Evolutionary conservation across 1,139 yeast species (phyloP), one percentile per base, ranked within the genome.

Genomic region (Blastobotrys proliferans): DNA sequence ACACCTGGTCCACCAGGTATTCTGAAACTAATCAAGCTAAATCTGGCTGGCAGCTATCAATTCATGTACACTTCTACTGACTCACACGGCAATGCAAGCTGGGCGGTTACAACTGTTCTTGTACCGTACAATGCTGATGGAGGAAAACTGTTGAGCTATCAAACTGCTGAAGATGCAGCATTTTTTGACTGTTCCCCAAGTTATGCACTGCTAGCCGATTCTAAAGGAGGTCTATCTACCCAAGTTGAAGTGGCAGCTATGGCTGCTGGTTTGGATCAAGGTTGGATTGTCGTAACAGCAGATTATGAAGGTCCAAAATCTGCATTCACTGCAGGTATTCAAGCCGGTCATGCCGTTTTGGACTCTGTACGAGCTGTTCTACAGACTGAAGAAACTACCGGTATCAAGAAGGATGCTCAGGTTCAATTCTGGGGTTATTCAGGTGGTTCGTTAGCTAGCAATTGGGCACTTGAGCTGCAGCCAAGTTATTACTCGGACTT

Each of bases 391-490:
- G 36, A 44, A 21, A 31, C 43, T 31, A 43, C 47, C 17, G 55
- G 56, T 4, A 44, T 55, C 17, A 30, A 43, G 4, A 10, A 43
- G 9, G 43, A 52, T 22, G 47, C 53, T 6, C 39, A 40, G 19
- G 46, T 46, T 21, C 53, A 48, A 14, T 30, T 49, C 36, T 49
- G 50, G 56, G 66, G 66, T 6, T 61, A 58, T 50, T 58, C 63
- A n/a, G 63, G 63, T 6, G 65, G 62, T 16, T 52, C 59, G 3
- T 40, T 53, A 19, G 62, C 65, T 4, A 35, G 61, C 14, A 64
- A 58, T 18, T 57, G 61, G 61, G 64, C 64, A 10, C 57, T 58
- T 6, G 60, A 59, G 47, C 45, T 60, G 25, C 57, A 53, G 31
- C 45, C 43, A 2, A 22, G 46, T n/a, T 62, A 61, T 36, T 61